phyloP scores from a whole-genome alignment of 768 basidiomycete genomes.

The Lactifluus echinatus region DNA sequence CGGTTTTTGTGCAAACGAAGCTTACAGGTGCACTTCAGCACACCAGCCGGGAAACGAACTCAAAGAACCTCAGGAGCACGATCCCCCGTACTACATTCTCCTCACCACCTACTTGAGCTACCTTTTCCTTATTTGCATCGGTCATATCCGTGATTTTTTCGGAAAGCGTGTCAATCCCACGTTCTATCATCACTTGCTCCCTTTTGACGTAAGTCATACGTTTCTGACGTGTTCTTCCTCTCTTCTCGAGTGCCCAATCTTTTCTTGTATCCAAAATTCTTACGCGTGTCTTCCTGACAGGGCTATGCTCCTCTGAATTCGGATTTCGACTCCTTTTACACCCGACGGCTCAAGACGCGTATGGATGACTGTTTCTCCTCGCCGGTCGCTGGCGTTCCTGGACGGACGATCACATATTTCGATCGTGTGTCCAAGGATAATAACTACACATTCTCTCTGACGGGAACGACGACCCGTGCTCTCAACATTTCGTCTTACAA shows the following conservation, averaged over 20 bases:
- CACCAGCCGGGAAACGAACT: slow-evolving; percentile 46
- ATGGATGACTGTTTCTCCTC: slow-evolving; percentile 94
- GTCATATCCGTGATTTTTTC: slow-evolving; percentile 91
- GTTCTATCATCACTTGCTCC: slow-evolving; percentile 74
- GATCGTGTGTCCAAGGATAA: slow-evolving; percentile 80
- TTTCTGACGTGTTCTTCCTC: neutral
- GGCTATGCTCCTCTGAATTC: slow-evolving; percentile 96
- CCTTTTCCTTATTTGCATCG: slow-evolving; percentile 82
- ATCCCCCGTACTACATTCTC: slow-evolving; percentile 90
- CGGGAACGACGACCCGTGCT: slow-evolving; percentile 75
- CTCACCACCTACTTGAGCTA: slow-evolving; percentile 91
- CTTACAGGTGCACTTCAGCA: slow-evolving; percentile 58
- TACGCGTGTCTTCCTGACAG: slow-evolving; percentile 33
- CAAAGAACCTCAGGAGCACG: slow-evolving; percentile 54
- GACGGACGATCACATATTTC: slow-evolving; percentile 79
- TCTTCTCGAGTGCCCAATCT: neutral
- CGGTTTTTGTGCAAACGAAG: slow-evolving; percentile 78
- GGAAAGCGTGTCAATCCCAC: slow-evolving; percentile 72
- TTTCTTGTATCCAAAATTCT: slow-evolving; percentile 12
- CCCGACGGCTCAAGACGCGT: slow-evolving; percentile 86
- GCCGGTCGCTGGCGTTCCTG: slow-evolving; percentile 91
- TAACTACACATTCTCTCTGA: slow-evolving; percentile 67
- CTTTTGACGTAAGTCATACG: slow-evolving; percentile 59
- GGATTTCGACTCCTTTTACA: slow-evolving; percentile 99
- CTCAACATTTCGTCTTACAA: slow-evolving; percentile 99